A percentile compares a stretch with the other conserved stretches of the same genome.
Evolutionary conservation across 441 rosid species (phyloP).

Genomic region (Pelargonium citronellum): DNA sequence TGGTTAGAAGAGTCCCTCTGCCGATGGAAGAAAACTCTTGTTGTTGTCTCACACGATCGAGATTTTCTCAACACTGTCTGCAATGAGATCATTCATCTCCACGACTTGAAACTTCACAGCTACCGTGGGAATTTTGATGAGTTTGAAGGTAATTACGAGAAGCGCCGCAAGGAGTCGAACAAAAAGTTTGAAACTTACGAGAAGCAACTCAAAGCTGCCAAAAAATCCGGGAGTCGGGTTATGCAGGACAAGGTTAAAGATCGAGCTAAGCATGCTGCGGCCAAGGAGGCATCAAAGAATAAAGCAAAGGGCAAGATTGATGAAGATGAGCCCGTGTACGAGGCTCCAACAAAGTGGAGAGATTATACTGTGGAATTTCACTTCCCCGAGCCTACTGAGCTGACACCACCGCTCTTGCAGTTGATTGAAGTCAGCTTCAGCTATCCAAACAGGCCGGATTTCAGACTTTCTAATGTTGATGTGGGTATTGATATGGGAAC

Average conservation of each 20-base stretch:
- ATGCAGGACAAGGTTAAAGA: conserved; percentile 66
- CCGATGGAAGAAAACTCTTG: conserved; percentile 86
- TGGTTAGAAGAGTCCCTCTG: conserved; percentile 89
- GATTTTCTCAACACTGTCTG: conserved; percentile 92
- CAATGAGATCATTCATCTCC: conserved; percentile 83
- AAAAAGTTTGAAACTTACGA: conserved; percentile 53
- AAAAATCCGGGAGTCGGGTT: conserved; percentile 63
- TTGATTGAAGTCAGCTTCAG: conserved; percentile 77
- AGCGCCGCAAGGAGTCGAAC: conserved; percentile 67
- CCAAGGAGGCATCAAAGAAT: conserved; percentile 56
- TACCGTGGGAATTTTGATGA: conserved; percentile 82
- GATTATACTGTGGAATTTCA: conserved; percentile 86
- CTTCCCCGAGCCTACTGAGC: conserved; percentile 92
- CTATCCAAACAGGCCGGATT: conserved; percentile 74
- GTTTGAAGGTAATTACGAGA: conserved; percentile 69
- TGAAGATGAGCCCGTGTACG: conserved; percentile 58
- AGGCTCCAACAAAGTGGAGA: conserved; percentile 80
- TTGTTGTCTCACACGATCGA: conserved; percentile 90
- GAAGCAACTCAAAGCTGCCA: conserved; percentile 77
- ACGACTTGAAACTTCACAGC: conserved; percentile 66
- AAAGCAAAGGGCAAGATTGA: conserved; percentile 64
- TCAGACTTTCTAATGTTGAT: conserved; percentile 66
- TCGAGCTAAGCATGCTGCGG: conserved; percentile 44
- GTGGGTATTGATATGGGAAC: conserved; percentile 97
- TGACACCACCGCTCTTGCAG: conserved; percentile 85